phyloP scores from a whole-genome alignment of 1,284 basidiomycete genomes.

The Athelia psychrophila region DNA sequence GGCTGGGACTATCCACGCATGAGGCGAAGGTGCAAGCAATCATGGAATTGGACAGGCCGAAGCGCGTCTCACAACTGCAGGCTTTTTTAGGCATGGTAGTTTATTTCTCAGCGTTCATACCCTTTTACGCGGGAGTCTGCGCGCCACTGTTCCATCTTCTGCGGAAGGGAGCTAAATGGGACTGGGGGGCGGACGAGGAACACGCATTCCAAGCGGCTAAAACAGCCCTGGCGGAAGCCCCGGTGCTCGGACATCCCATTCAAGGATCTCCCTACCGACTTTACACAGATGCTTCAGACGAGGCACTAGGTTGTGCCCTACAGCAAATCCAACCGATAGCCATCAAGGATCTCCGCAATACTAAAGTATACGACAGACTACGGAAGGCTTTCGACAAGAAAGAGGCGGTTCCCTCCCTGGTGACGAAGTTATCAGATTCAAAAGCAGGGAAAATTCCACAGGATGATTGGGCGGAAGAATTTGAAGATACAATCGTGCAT shows the following conservation, averaged over 20 bases:
- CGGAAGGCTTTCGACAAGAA: conserved; percentile 12
- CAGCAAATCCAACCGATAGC: conserved; percentile 36
- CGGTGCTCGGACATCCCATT: conserved; percentile 28
- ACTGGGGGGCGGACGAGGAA: conserved; percentile 22
- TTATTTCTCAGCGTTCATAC: conserved; percentile 27
- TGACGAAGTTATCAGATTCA: conserved; percentile 5
- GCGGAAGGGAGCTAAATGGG: conserved; percentile 19
- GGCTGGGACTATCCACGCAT: conserved; percentile 27
- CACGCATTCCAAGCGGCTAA: conserved; percentile 23
- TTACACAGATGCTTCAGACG: conserved; percentile 37
- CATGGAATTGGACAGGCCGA: conserved; percentile 18
- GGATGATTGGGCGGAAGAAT: conserved; percentile 18
- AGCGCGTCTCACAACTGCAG: conserved; percentile 19
- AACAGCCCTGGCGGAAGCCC: conserved; percentile 20
- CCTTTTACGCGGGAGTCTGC: conserved; percentile 25
- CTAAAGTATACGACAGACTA: conserved; percentile 25
- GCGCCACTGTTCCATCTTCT: conserved; percentile 22
- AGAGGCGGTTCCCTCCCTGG: conserved; percentile 5
- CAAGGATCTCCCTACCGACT: conserved; percentile 28
- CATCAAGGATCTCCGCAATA: conserved; percentile 31
- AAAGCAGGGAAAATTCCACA: conserved; percentile 5
- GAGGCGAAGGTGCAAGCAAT: conserved; percentile 25
- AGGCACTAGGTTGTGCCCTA: conserved; percentile 27
- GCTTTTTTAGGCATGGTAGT: conserved; percentile 31
- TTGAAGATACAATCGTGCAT: conserved; percentile 29